Evolutionary conservation across 306 rosid genomes (phyloP).

Genomic region (Citrullus mucosospermus): DNA sequence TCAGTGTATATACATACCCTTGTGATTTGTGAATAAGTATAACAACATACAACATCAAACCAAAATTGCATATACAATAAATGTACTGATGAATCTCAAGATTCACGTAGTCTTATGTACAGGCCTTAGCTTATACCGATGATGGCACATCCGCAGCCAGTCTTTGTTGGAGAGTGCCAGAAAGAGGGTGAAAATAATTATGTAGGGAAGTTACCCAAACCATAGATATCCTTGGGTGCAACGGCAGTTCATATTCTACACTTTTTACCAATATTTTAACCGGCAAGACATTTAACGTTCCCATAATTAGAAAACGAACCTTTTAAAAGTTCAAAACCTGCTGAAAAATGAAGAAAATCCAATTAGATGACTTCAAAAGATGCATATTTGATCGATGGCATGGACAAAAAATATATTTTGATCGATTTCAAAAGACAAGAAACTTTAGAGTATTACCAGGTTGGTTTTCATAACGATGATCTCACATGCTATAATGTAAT

Average conservation of each 20-base stretch:
- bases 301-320: conserved; percentile 4
- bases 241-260: not conserved
- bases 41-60: not conserved
- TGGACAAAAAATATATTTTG: not conserved
- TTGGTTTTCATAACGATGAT: not conserved
- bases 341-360: not conserved
- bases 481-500: conserved; percentile 15
- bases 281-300: conserved; percentile 1
- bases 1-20: conserved; percentile 4
- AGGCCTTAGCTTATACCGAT: not conserved
- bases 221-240: not conserved
- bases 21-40: not conserved
- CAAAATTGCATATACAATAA: conserved; percentile 9
- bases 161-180: not conserved
- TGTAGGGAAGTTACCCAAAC: not conserved
- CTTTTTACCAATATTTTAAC: not conserved
- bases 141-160: not conserved
- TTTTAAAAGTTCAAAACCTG: not conserved
- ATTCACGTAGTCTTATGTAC: conserved; percentile 10
- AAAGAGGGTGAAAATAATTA: not conserved
- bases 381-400: not conserved
- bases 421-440: not conserved
- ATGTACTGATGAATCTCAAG: conserved; percentile 8
- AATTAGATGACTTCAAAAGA: not conserved
- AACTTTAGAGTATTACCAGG: not conserved